These are phyloP conservation scores for Knufia fluminis DNA, from an alignment of 2,329 filamentous ascomycete genomes.

Conservation along the genomic window DNA sequence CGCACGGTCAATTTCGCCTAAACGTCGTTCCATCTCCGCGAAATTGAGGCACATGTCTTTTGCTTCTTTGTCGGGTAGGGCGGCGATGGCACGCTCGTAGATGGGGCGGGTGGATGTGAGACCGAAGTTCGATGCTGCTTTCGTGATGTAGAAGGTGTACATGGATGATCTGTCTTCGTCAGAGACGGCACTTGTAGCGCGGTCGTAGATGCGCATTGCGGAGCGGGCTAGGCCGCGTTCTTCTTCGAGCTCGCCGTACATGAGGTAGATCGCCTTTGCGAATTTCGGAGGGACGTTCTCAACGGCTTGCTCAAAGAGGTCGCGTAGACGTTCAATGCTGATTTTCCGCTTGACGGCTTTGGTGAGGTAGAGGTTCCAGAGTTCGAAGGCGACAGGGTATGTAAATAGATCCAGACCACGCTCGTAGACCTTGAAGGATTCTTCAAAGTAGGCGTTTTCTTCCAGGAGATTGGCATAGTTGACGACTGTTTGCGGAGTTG, in stretches of 20 bases:
- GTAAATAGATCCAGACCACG: constrained; percentile 95
- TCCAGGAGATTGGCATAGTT: constrained; percentile 96
- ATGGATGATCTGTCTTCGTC: constrained; percentile 93
- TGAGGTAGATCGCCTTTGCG: constrained; percentile 88
- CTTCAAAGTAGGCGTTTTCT: constrained; percentile 90
- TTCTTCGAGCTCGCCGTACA: constrained; percentile 97
- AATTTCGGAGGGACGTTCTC: constrained; percentile 93
- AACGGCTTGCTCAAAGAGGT: constrained; percentile 93
- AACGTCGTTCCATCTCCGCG: constrained; percentile 84
- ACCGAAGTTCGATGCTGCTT: constrained; percentile 95
- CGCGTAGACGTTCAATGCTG: constrained; percentile 82
- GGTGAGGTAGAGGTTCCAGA: constrained; percentile 96
- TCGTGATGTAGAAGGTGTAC: constrained; percentile 99
- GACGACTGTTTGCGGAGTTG: constrained; percentile 94
- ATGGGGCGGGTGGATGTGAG: constrained; percentile 89
- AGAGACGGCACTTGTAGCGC: constrained; percentile 84
- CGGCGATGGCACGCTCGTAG: constrained; percentile 89
- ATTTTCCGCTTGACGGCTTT: constrained; percentile 96
- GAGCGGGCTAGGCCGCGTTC: constrained; percentile 88
- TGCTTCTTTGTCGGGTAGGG: constrained; percentile 85
- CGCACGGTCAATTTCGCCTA: constrained; percentile 90
- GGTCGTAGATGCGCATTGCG: constrained; percentile 98
- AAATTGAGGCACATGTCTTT: constrained; percentile 99
- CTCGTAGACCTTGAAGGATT: constrained; percentile 97
- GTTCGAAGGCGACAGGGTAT: constrained; percentile 94